Conservation (phyloP, 768 basidiomycete species). For the Amanita fuliginea region DNA sequence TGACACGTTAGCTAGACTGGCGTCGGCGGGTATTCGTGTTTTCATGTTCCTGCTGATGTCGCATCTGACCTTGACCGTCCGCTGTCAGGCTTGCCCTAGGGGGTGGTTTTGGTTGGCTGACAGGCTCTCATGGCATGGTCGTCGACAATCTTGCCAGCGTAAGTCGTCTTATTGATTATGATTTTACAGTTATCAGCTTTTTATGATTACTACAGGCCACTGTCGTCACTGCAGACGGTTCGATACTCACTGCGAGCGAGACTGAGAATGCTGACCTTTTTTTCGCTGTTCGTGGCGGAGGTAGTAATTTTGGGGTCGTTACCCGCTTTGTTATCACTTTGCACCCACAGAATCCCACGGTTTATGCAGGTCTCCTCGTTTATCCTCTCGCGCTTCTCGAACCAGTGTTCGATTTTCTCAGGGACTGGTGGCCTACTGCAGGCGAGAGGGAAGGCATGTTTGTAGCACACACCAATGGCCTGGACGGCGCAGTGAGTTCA, state of each 20-base stretch:
- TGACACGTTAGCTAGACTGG: conserved; percentile 25
- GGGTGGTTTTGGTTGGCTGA: conserved; percentile 45
- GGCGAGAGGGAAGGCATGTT: conserved; percentile 29
- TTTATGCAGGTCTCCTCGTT: conserved; percentile 31
- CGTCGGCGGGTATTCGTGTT: conserved; percentile 31
- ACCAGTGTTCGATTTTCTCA: conserved; percentile 18
- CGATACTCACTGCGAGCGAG: conserved; percentile 23
- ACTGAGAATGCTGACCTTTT: conserved; percentile 34
- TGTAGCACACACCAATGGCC: conserved; percentile 22
- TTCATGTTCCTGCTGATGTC: background rate
- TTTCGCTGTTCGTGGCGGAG: conserved; percentile 42
- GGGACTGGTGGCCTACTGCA: conserved; percentile 25
- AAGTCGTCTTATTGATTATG: background rate
- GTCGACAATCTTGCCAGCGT: conserved; percentile 37
- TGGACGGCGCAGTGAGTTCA: conserved; percentile 23
- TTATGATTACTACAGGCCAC: conserved; percentile 24
- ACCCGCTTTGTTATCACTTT: conserved; percentile 38
- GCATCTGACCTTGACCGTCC: background rate
- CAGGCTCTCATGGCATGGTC: conserved; percentile 29
- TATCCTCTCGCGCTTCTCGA: conserved; percentile 21
- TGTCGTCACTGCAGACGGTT: conserved; percentile 34
- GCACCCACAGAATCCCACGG: conserved; percentile 36
- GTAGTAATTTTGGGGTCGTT: conserved; percentile 44
- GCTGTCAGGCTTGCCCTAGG: conserved; percentile 34
- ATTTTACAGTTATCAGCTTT: background rate